A percentile compares a stretch with the other conserved stretches of the same genome.
Evolutionary conservation across 306 rosid genomes (phyloP).

Genomic region (Ormosia semicastrata): DNA sequence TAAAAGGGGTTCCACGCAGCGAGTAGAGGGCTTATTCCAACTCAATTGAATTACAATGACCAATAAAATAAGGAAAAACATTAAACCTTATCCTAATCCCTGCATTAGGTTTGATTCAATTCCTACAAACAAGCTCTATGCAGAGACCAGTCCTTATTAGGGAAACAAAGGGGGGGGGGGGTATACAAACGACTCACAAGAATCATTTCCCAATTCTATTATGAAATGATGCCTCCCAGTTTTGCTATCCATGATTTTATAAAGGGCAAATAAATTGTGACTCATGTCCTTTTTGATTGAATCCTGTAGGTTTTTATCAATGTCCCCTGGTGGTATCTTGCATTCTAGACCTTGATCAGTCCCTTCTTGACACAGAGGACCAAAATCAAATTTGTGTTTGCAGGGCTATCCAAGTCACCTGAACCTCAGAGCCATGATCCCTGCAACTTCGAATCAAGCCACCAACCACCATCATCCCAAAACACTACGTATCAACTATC

Average conservation of each 20-base stretch:
- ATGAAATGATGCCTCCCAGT: too few relatives aligned
- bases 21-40: not conserved
- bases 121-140: not conserved
- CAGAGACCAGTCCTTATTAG: not conserved
- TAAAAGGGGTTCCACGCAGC: not conserved
- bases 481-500: too few relatives aligned
- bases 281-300: not conserved
- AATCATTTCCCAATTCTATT: too few relatives aligned
- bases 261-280: too few relatives aligned
- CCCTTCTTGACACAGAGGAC: slow-evolving; percentile 57
- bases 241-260: too few relatives aligned
- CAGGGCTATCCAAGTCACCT: slow-evolving; percentile 45
- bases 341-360: slow-evolving; percentile 45
- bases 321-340: slow-evolving; percentile 57
- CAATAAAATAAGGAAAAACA: not conserved
- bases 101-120: not conserved
- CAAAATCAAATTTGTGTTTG: slow-evolving; percentile 52
- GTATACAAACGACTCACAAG: not conserved
- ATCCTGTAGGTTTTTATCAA: slow-evolving; percentile 43
- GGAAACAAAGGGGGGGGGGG: not conserved
- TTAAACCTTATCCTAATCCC: not conserved
- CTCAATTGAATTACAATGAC: not conserved
- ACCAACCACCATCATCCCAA: too few relatives aligned
- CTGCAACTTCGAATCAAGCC: not conserved
- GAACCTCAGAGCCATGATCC: not conserved